Base-by-base conservation (phyloP, 768 basidiomycete species). In the Phlegmacium glaucopus region DNA sequence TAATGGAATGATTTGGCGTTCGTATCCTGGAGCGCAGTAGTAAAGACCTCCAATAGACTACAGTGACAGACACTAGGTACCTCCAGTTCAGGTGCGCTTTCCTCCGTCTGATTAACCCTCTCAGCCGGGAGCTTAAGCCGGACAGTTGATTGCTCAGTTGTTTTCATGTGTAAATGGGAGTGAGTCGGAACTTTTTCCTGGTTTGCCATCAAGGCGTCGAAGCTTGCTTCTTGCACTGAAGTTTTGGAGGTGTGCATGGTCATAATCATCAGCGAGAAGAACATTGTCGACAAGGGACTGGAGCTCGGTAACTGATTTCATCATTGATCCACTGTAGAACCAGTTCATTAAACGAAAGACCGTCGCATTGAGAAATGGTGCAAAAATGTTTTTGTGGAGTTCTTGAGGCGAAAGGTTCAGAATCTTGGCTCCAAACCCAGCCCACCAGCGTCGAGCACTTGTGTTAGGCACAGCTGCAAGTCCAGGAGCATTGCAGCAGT, bases 341-440 rank as follows among this genome's bases (percentile, higher is more conserved):
- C 70, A 71, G n/a, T 54, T 27, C 54, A 66, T 53, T 10, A 66
- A 62, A 1, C 57, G 55, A 25, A 55, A 63, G 9, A 61, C 47
- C 0, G 67, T 54, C 4, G 56, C 57, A 49, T 55, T 63, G 1
- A 56, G 37, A 42, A 66, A 66, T 6, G 58, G 60, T 4, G 54
- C 45, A 36, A 53, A 60, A 8, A 40, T 22, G 25, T 44, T 22
- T 13, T 32, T 26, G 8, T 40, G 13, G 13, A 40, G 11, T 6
- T 34, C 6, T 34, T 34, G 32, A 34, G 32, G 32, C 6, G 32
- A 34, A 34, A 34, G 3, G 6, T 3, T n/a, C 6, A 6, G 32
- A n/a, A 34, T n/a, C 32, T 34, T 37, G 22, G 32, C 11, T 10
- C 15, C n/a, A 46, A 46, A 37, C 2, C 45, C 45, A n/a, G 17